Evolutionary conservation across 2,329 filamentous ascomycete species (phyloP), one percentile per base, ranked within the genome.

Genomic region (Alternaria sp.): DNA sequence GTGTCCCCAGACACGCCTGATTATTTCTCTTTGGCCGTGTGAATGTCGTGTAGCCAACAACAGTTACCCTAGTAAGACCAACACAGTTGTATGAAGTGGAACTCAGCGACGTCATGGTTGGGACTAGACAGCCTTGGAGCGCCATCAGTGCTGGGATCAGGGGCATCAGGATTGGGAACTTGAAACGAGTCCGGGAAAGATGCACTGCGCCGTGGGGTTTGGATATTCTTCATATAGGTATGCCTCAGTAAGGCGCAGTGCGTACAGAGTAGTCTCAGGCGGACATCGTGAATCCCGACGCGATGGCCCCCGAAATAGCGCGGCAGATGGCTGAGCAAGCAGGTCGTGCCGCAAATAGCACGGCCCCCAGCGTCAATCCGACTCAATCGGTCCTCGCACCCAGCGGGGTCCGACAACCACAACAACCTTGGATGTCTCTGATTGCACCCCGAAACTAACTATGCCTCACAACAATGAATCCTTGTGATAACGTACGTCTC

Each of bases 271-370:
- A 38, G 32, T 26, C 22, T 30, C 8, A 49, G 51, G 38, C 53
- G 43, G 43, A 46, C 14, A 18, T 39, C 24, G 38, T 7, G 36
- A 24, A 57, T 57, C 24, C 46, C 51, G 34, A 55, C 16, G 44
- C 44, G 18, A 34, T 42, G 32, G 47, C 46, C 57, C 57, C 57
- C 30, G 28, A 47, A 28, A 28, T 52, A 46, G 57, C 47, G 46
- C 39, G 20, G 39, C 53, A 57, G 14, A 28, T 32, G 49, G 57
- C 46, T 55, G 47, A 51, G 53, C 39, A 47, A 54, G 52, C 42
- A 47, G n/a, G n/a, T 38, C 14, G 41, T 24, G 47, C 57, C 39
- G 47, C 47, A 60, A 56, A 60, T 60, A 46, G 53, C 57, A 47
- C 57, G 51, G 16, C 38, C 52, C 52, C 43, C 24, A 56, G 30